These are phyloP conservation scores for Litsea cubeba DNA, from an alignment of 164 flowering plant species.

Conservation along the genomic window DNA sequence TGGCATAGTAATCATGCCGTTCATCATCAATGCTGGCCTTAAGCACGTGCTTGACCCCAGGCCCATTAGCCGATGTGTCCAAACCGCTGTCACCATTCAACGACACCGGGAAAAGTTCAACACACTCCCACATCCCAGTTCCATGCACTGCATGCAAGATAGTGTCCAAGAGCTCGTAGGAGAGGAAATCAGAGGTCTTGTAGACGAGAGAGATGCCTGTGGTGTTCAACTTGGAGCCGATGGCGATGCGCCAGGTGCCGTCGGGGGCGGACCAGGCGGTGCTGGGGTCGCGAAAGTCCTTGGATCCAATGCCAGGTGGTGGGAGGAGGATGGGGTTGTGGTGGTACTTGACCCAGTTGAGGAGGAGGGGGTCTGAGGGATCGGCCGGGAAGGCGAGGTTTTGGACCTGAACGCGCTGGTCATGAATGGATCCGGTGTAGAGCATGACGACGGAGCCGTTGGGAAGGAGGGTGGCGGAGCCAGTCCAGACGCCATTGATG, in stretches of 20 bases:
- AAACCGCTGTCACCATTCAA: slow-evolving; percentile 33
- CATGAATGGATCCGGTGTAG: slow-evolving; percentile 70
- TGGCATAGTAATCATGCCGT: slow-evolving; percentile 62
- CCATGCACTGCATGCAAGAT: slow-evolving; percentile 52
- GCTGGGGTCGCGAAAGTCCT: slow-evolving; percentile 82
- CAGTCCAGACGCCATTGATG: slow-evolving; percentile 78
- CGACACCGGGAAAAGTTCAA: slow-evolving; percentile 82
- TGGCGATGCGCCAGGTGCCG: slow-evolving; percentile 56
- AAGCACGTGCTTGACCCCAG: slow-evolving; percentile 61
- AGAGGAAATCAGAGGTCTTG: slow-evolving; percentile 55
- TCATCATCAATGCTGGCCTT: slow-evolving; percentile 72
- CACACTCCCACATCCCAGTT: slow-evolving; percentile 97
- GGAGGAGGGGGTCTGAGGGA: slow-evolving; percentile 66
- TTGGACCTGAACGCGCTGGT: slow-evolving; percentile 63
- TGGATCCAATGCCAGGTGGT: slow-evolving; percentile 49
- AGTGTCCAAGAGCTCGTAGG: slow-evolving; percentile 32
- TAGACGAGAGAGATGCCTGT: slow-evolving; percentile 69
- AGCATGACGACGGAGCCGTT: slow-evolving; percentile 63
- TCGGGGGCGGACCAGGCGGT: slow-evolving; percentile 63
- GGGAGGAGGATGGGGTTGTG: slow-evolving; percentile 72
- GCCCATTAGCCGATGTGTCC: slow-evolving; percentile 60
- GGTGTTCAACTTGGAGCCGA: slow-evolving; percentile 55
- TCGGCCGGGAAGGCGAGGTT: slow-evolving; percentile 65
- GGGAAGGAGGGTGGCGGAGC: slow-evolving; percentile 81
- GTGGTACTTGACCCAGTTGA: slow-evolving; percentile 63